Conservation (phyloP, 805 yeast species). For the Metschnikowia baotianmanensis region DNA sequence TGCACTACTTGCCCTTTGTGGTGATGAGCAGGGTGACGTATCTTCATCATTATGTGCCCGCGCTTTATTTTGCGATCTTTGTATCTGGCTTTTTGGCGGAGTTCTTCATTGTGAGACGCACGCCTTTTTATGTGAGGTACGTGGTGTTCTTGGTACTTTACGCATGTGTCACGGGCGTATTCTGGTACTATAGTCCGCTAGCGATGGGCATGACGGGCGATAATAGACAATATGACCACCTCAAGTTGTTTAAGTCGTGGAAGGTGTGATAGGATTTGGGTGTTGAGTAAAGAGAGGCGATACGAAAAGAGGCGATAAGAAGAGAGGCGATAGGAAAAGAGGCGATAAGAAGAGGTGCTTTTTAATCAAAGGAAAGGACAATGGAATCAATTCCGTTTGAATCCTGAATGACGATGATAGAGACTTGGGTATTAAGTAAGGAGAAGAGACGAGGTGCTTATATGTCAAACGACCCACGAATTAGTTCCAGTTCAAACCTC, state of each 20-base stretch:
- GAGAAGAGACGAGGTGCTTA: no score
- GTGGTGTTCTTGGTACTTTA: conserved; percentile 8
- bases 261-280: no score
- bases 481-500: no score
- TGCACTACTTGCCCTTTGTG: conserved; percentile 41
- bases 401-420: no score
- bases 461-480: no score
- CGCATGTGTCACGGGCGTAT: conserved; percentile 14
- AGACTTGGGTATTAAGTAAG: no score
- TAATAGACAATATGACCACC: conserved; percentile 6
- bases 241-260: conserved; percentile 16
- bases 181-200: conserved; percentile 16
- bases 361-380: no score
- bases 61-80: conserved; percentile 35
- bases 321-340: no score
- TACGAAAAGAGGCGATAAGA: no score
- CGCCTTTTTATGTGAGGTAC: conserved; percentile 15
- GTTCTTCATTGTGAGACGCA: conserved; percentile 19
- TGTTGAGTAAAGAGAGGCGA: no score
- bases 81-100: conserved; percentile 24
- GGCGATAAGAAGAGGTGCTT: no score
- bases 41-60: conserved; percentile 45
- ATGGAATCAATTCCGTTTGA: no score
- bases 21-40: conserved; percentile 45
- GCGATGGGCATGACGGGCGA: conserved; percentile 19